Evolutionary conservation across 345 rosid genomes (phyloP).

Genomic region (Aquilaria sinensis): DNA sequence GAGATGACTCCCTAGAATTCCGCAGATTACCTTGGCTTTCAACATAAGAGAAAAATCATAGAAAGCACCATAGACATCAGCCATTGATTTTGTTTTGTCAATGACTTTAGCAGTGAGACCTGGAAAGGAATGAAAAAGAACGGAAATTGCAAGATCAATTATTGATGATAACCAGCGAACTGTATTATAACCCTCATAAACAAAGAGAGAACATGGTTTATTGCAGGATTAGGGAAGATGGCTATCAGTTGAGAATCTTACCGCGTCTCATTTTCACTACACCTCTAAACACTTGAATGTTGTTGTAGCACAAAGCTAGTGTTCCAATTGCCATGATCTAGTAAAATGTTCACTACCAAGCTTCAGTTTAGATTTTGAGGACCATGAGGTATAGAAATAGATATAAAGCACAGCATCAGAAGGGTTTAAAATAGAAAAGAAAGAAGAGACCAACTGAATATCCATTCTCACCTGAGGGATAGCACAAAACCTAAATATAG

Average conservation of each 20-base stretch:
- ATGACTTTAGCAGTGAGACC: constrained; percentile 93
- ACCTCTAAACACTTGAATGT: constrained; percentile 87
- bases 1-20: no score
- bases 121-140: constrained; percentile 19
- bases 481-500: constrained; percentile 85
- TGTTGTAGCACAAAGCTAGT: constrained; percentile 82
- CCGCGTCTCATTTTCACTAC: constrained; percentile 98
- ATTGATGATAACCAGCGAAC: no score
- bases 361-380: no score
- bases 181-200: no score
- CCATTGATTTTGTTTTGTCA: constrained; percentile 71
- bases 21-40: constrained; percentile 51
- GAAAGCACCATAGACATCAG: constrained; percentile 89
- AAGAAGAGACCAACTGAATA: no score
- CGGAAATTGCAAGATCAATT: constrained; percentile 13
- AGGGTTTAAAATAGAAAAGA: no score
- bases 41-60: constrained; percentile 70
- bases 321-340: constrained; percentile 99
- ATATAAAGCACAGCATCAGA: no score
- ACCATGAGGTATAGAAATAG: no score
- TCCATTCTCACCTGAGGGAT: constrained; percentile 64
- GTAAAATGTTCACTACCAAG: constrained; percentile 4
- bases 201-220: no score
- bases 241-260: constrained; percentile 11
- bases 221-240: no score